These are phyloP conservation scores for Fonsecaea pedrosoi DNA, from an alignment of 2,329 filamentous ascomycete species.

Conservation along the genomic window DNA sequence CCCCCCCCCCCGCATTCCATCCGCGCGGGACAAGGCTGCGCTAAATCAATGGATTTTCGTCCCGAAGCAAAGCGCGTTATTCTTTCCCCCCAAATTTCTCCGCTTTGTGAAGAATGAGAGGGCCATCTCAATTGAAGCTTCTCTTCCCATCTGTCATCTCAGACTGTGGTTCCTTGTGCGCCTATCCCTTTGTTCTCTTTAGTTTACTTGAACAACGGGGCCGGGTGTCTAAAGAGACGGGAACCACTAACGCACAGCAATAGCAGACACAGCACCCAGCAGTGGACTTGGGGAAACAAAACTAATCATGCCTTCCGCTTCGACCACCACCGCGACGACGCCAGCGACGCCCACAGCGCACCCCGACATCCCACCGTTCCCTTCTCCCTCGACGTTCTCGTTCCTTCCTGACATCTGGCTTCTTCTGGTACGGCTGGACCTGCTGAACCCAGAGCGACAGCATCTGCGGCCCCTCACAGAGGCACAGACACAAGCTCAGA, in stretches of 20 bases:
- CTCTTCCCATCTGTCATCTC: too few species aligned
- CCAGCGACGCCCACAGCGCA: conserved; percentile 25
- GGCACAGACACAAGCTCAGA: conserved; percentile 22
- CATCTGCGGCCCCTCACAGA: conserved; percentile 37
- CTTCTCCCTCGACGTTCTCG: conserved; percentile 83
- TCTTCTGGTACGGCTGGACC: conserved; percentile 72
- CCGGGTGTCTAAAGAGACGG: background rate
- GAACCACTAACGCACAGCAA: background rate
- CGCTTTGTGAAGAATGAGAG: too few species aligned
- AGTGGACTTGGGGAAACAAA: background rate
- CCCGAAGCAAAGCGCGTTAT: too few species aligned
- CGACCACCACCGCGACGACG: background rate
- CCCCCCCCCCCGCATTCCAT: background rate
- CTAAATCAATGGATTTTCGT: background rate
- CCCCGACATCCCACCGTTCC: conserved; percentile 55
- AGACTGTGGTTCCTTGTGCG: too few species aligned
- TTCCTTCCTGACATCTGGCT: conserved; percentile 80
- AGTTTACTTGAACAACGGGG: background rate
- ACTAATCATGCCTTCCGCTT: background rate
- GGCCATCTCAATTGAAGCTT: too few species aligned
- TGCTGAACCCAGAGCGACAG: conserved; percentile 47
- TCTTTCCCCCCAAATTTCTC: too few species aligned
- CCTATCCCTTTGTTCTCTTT: background rate
- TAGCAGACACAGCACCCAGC: background rate
- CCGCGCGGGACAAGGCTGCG: background rate